Evolutionary conservation across 2,329 filamentous ascomycete species (phyloP), one percentile per base, ranked within the genome.

Genomic region (Didymella lethalis): DNA sequence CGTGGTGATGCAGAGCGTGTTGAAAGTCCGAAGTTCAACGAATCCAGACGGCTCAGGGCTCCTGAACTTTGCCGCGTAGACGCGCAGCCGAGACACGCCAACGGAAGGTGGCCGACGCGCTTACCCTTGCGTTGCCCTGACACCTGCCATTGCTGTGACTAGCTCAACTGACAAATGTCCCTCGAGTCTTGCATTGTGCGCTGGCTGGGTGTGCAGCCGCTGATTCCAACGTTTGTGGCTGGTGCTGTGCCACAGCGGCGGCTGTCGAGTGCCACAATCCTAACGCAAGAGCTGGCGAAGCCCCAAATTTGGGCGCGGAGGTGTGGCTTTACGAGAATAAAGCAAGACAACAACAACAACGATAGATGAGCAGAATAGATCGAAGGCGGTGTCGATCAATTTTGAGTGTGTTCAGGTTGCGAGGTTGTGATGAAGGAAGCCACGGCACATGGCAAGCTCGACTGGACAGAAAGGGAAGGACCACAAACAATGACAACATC

Each of bases 51-150:
- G 32, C 40, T 41, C 40, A 46, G 38, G n/a, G 47, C 40, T 40
- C 48, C 54, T 48, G 34, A 41, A 36, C 46, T 47, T 44, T 55
- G 48, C 54, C 40, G 47, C 47, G 47, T 23, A 50, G 41, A 49
- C 47, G 54, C 54, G 54, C 41, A 32, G 32, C 51, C 44, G 51
- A 48, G 51, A 40, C 51, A 47, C 51, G 43, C 51, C 52, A 48
- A 31, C 31, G 41, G 4, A 50, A 36, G 38, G 34, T 32, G 34
- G 48, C 40, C 26, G 48, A 32, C 45, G 50, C 55, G 44, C 48
- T 48, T 58, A 52, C 41, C 26, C 26, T 48, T 50, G 29, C 29
- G 53, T 28, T n/a, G 53, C n/a, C 36, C 4, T 40, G 46, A 45
- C 53, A 38, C 41, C 29, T 48, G 34, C 29, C 43, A 38, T 32